A percentile compares a stretch with the other conserved stretches of the same genome.
phyloP scores from a whole-genome alignment of 441 rosid genomes.

The Aquilaria agallochum region DNA sequence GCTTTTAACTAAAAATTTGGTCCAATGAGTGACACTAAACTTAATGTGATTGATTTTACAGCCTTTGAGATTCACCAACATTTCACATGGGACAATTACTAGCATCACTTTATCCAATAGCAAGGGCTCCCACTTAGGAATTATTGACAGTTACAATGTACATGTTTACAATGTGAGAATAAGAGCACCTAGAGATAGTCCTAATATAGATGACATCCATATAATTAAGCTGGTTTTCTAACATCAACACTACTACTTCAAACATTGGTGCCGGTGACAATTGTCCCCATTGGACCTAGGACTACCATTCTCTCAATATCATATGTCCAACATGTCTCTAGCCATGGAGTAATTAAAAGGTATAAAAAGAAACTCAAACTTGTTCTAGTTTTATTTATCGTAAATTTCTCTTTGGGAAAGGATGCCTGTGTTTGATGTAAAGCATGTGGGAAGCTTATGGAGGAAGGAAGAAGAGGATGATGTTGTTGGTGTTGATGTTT shows the following conservation, averaged over 20 bases:
- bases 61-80: constrained; percentile 34
- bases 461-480: constrained; percentile 22
- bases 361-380: not conserved
- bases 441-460: constrained; percentile 34
- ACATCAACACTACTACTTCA: constrained; percentile 35
- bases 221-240: constrained; percentile 24
- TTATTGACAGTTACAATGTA: constrained; percentile 28
- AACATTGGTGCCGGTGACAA: constrained; percentile 55
- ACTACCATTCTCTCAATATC: constrained; percentile 32
- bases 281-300: constrained; percentile 66
- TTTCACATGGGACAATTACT: constrained; percentile 37
- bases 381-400: not conserved
- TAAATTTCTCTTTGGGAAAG: not conserved
- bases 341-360: constrained; percentile 58
- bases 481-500: constrained; percentile 30
- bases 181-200: constrained; percentile 48
- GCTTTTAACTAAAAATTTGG: not conserved
- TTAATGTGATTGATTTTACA: constrained; percentile 13
- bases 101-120: constrained; percentile 32
- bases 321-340: constrained; percentile 45
- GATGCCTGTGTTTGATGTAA: not conserved
- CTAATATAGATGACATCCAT: constrained; percentile 70
- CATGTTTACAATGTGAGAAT: constrained; percentile 26
- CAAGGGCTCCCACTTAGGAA: constrained; percentile 45
- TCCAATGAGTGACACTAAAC: not conserved